Percentiles rank a stretch among this genome's conserved stretches.
These are phyloP conservation scores for Ophioceras dolichostomum DNA, from an alignment of 2,329 filamentous ascomycete genomes.

Conservation along the genomic window DNA sequence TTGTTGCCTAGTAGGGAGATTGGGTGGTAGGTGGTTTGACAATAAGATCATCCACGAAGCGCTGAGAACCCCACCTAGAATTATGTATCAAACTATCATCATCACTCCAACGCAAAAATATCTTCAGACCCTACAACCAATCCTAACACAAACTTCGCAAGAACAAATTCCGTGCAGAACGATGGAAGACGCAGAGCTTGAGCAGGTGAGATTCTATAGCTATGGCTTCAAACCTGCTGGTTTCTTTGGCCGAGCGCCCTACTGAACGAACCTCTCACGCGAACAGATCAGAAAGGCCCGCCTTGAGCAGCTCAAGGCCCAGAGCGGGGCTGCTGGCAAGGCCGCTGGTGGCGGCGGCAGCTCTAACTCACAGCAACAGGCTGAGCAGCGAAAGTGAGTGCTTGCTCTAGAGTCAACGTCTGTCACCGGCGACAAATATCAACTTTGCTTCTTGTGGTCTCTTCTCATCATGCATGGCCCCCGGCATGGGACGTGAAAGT, in stretches of 20 bases:
- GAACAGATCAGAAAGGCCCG: slow-evolving; percentile 78
- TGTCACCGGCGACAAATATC: too few relatives aligned
- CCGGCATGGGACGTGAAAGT: too few relatives aligned
- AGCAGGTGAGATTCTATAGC: slow-evolving; percentile 15
- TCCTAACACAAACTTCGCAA: slow-evolving; percentile 2
- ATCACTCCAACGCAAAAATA: too few relatives aligned
- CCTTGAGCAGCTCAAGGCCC: slow-evolving; percentile 81
- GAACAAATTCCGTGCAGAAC: too few relatives aligned
- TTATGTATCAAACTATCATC: too few relatives aligned
- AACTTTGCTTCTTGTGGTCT: too few relatives aligned
- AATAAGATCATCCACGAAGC: too few relatives aligned
- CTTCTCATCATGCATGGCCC: too few relatives aligned
- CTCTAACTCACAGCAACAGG: slow-evolving; percentile 32
- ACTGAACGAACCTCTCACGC: slow-evolving; percentile 1
- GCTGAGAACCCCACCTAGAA: too few relatives aligned
- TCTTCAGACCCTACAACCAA: too few relatives aligned
- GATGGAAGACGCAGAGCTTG: slow-evolving; percentile 27
- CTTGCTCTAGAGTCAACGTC: not conserved
- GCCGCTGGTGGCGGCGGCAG: slow-evolving; percentile 32
- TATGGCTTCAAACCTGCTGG: not conserved
- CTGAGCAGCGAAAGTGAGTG: slow-evolving; percentile 54
- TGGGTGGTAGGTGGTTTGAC: too few relatives aligned
- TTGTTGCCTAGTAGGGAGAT: too few relatives aligned
- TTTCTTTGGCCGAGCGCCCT: not conserved
- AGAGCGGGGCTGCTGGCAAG: slow-evolving; percentile 37